phyloP scores from a whole-genome alignment of 495 filamentous ascomycete genomes.

The Xylona heveae region DNA sequence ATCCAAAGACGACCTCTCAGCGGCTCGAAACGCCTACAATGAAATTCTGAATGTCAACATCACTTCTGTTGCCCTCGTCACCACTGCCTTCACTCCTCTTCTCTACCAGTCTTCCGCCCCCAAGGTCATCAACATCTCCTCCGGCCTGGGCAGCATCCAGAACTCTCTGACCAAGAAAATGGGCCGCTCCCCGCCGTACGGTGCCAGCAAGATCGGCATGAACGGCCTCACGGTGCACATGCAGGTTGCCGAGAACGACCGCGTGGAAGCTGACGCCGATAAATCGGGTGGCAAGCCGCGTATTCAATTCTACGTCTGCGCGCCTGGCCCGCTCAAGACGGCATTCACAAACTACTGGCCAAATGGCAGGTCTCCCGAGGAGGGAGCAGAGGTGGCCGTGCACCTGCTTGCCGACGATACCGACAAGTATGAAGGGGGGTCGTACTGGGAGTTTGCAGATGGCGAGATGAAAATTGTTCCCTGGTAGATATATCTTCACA shows the following conservation, averaged over 20 bases:
- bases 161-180: conserved; percentile 8
- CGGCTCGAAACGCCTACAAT: conserved; percentile 9
- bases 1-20: conserved; percentile 3
- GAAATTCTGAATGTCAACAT: conserved; percentile 12
- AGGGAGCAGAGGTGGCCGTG: conserved; percentile 16
- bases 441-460: conserved; percentile 16
- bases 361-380: conserved; percentile 13
- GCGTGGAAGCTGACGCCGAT: conserved; percentile 5
- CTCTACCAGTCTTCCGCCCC: conserved; percentile 7
- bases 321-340: conserved; percentile 16
- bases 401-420: conserved; percentile 11
- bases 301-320: conserved; percentile 12
- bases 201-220: conserved; percentile 12
- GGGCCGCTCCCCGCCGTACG: conserved; percentile 10
- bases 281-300: conserved; percentile 4
- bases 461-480: conserved; percentile 16
- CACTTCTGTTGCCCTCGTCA: conserved; percentile 12
- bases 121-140: conserved; percentile 13
- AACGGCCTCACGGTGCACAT: conserved; percentile 17
- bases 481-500: no score
- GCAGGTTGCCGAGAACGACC: conserved; percentile 14
- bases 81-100: conserved; percentile 12
- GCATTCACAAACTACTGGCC: conserved; percentile 15
- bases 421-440: conserved; percentile 10
- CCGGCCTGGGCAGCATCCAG: conserved; percentile 7